Conservation (phyloP, 192 early-diverging fungal genomes). For the Tieghemiomyces parasiticus region DNA sequence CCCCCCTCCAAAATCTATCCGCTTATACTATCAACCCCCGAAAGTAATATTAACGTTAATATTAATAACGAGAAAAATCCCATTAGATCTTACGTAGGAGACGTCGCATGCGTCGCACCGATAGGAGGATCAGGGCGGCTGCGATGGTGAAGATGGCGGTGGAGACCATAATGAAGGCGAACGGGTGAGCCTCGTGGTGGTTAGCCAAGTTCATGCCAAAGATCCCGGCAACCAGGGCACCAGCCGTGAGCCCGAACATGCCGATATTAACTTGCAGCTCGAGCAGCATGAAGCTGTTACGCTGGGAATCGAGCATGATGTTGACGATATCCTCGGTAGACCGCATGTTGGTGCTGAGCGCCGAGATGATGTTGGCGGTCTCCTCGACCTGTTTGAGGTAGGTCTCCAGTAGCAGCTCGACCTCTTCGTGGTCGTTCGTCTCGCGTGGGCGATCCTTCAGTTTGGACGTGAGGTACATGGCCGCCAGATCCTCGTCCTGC, state of each 20-base stretch:
- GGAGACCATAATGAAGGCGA: constrained; percentile 47
- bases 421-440: constrained; percentile 65
- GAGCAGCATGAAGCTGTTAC: constrained; percentile 72
- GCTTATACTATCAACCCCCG: too few species aligned
- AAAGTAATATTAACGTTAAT: too few species aligned
- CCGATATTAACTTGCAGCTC: constrained; percentile 71
- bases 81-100: too few species aligned
- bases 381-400: constrained; percentile 80
- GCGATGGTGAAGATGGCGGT: neutral
- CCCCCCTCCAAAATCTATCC: too few species aligned
- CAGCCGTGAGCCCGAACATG: constrained; percentile 56
- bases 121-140: neutral
- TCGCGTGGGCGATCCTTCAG: constrained; percentile 34
- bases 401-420: constrained; percentile 80
- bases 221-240: constrained; percentile 56
- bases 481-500: constrained; percentile 79
- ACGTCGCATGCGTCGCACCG: neutral
- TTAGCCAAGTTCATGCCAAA: constrained; percentile 87
- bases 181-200: constrained; percentile 49
- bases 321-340: constrained; percentile 75
- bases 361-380: constrained; percentile 54
- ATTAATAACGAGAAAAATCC: too few species aligned
- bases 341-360: constrained; percentile 48
- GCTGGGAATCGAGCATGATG: constrained; percentile 68
- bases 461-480: constrained; percentile 81